Conservation (phyloP, 352 stramenopile species). For the Phytopythium ostracodes region DNA sequence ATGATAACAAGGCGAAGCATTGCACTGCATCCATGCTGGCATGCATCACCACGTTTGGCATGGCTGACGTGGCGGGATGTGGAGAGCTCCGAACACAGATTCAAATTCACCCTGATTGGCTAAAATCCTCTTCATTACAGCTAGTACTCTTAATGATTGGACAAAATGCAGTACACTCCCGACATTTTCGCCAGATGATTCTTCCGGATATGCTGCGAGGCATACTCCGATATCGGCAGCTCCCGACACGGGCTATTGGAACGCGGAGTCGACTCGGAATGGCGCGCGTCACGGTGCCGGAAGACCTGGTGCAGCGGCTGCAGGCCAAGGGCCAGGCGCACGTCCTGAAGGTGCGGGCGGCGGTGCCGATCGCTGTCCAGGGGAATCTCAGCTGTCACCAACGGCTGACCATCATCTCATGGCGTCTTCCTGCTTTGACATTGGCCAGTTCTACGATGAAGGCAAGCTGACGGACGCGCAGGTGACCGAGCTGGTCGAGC, state of each 20-base stretch:
- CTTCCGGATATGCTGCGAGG: neutral
- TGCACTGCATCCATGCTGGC: too few species aligned
- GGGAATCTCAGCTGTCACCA: neutral
- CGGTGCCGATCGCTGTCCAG: neutral
- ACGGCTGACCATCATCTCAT: neutral
- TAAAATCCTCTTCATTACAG: neutral
- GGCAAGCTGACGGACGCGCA: constrained; percentile 37
- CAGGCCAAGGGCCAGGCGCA: constrained; percentile 54
- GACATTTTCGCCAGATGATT: neutral
- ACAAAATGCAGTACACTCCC: neutral
- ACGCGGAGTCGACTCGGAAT: constrained; percentile 4
- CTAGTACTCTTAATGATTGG: neutral
- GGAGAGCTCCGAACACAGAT: too few species aligned
- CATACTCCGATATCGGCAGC: neutral
- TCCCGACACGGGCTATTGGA: neutral
- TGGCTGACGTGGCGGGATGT: too few species aligned
- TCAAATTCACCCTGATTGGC: neutral
- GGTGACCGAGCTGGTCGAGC: constrained; percentile 29
- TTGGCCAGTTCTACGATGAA: constrained; percentile 77
- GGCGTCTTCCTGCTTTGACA: too few species aligned
- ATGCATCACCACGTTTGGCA: too few species aligned
- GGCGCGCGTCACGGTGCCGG: constrained; percentile 14
- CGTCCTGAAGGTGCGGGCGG: constrained; percentile 48
- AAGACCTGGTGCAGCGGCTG: constrained; percentile 27
- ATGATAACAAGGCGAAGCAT: too few species aligned